phyloP scores from a whole-genome alignment of 2,329 filamentous ascomycete genomes.

The Cercospora berteroae region DNA sequence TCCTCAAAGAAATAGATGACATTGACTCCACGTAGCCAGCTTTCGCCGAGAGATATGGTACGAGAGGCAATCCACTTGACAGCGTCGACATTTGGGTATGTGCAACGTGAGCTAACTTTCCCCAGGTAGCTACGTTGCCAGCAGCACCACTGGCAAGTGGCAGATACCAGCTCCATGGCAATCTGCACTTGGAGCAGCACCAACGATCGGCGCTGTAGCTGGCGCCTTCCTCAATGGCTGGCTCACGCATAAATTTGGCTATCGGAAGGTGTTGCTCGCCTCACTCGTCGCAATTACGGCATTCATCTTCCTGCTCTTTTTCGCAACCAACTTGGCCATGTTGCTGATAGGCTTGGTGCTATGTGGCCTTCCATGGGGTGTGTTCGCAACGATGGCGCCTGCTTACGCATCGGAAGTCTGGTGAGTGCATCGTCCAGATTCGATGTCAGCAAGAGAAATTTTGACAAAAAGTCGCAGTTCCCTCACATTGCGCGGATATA shows the following conservation, averaged over 20 bases:
- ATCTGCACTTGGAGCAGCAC: constrained; percentile 46
- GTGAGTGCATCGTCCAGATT: not conserved
- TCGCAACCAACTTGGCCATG: constrained; percentile 21
- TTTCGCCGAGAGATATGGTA: constrained; percentile 49
- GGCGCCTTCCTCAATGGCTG: constrained; percentile 53
- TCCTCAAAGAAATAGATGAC: too few species aligned
- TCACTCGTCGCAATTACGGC: constrained; percentile 28
- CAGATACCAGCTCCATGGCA: constrained; percentile 38
- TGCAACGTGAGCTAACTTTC: not conserved
- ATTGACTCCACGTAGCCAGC: constrained; percentile 28
- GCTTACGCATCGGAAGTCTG: constrained; percentile 22
- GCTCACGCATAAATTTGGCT: constrained; percentile 42
- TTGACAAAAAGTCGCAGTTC: constrained; percentile 27
- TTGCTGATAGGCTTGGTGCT: constrained; percentile 37
- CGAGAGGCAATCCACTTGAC: not conserved
- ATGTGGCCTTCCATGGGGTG: constrained; percentile 29
- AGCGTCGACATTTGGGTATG: not conserved
- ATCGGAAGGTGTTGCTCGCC: constrained; percentile 18
- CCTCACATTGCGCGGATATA: constrained; percentile 54
- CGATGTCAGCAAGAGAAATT: not conserved
- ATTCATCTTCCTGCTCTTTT: constrained; percentile 41
- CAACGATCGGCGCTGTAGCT: constrained; percentile 54
- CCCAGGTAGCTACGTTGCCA: not conserved
- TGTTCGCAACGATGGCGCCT: constrained; percentile 17
- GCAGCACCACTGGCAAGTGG: constrained; percentile 8